These are phyloP conservation scores for Ascochyta viciae-villosae DNA, from an alignment of 2,329 filamentous ascomycete species.

Conservation along the genomic window DNA sequence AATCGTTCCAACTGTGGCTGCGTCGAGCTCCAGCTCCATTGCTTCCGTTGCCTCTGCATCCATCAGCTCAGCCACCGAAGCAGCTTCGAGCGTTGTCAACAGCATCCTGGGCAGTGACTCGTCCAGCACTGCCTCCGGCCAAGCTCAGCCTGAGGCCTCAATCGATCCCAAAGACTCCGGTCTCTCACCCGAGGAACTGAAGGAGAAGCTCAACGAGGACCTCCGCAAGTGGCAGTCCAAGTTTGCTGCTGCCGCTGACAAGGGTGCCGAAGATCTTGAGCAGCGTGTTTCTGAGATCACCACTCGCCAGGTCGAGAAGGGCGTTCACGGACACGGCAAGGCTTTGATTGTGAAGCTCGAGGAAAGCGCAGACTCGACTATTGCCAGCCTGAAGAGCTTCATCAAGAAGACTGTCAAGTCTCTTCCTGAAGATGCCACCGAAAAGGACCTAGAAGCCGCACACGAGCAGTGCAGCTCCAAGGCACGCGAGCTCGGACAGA, in stretches of 20 bases:
- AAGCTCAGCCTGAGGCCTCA: slow-evolving; percentile 23
- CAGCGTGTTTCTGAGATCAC: slow-evolving; percentile 74
- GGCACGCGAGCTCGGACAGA: slow-evolving; percentile 72
- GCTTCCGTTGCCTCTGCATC: slow-evolving; percentile 28
- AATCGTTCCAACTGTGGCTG: slow-evolving; percentile 27
- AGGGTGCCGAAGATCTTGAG: slow-evolving; percentile 74
- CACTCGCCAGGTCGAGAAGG: slow-evolving; percentile 69
- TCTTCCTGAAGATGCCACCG: slow-evolving; percentile 65
- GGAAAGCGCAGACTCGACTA: slow-evolving; percentile 68
- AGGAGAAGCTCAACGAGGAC: slow-evolving; percentile 75
- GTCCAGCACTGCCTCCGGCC: slow-evolving; percentile 28
- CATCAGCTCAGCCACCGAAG: slow-evolving; percentile 29
- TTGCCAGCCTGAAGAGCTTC: slow-evolving; percentile 69
- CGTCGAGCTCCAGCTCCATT: slow-evolving; percentile 17
- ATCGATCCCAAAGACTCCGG: slow-evolving; percentile 31
- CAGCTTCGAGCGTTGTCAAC: slow-evolving; percentile 42
- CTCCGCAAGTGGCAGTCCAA: slow-evolving; percentile 86
- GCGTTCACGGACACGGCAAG: slow-evolving; percentile 71
- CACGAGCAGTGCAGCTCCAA: slow-evolving; percentile 60
- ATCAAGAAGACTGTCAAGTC: slow-evolving; percentile 64
- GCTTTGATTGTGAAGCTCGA: slow-evolving; percentile 73
- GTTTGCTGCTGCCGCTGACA: slow-evolving; percentile 83
- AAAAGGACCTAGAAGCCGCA: slow-evolving; percentile 59
- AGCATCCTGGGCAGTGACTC: slow-evolving; percentile 39
- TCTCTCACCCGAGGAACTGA: slow-evolving; percentile 51